phyloP scores from a whole-genome alignment of 1,284 basidiomycete species.

The Microbotryum scabiosae region DNA sequence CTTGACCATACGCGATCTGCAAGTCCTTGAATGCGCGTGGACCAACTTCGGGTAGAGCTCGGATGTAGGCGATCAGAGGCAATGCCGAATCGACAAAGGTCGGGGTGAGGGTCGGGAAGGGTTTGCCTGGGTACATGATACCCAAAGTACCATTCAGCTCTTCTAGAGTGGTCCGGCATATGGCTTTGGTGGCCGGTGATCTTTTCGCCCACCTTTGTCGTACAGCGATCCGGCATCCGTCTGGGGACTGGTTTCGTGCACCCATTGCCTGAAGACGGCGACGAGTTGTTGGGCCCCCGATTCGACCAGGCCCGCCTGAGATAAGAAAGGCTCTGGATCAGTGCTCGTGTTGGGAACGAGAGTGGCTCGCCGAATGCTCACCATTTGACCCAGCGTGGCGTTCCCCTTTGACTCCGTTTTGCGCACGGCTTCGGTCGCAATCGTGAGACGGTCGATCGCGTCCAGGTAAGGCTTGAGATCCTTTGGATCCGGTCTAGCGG shows the following conservation, averaged over 20 bases:
- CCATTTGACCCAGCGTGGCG: conserved; percentile 25
- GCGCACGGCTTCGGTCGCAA: conserved; percentile 25
- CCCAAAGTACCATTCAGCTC: too few relatives aligned
- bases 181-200: too few relatives aligned
- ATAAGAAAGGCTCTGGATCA: background rate
- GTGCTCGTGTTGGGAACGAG: background rate
- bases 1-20: conserved; percentile 12
- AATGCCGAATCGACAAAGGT: conserved; percentile 26
- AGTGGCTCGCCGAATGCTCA: background rate
- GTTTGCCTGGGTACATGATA: conserved; percentile 19
- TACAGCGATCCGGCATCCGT: conserved; percentile 27
- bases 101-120: conserved; percentile 25
- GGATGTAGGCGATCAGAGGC: conserved; percentile 26
- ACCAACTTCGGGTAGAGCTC: conserved; percentile 22
- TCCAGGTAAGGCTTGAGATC: conserved; percentile 26
- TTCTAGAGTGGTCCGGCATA: background rate
- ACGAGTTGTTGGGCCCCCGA: conserved; percentile 21
- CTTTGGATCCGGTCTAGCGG: conserved; percentile 17
- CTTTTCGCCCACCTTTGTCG: conserved; percentile 23
- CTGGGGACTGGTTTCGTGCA: conserved; percentile 19
- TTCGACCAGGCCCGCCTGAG: conserved; percentile 20
- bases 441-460: conserved; percentile 26
- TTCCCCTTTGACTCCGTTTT: conserved; percentile 27
- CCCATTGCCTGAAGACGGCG: conserved; percentile 22
- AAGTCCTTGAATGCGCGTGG: conserved; percentile 3